A percentile compares a stretch with the other conserved stretches of the same genome.
Conservation (phyloP, 345 rosid genomes). For the Gossypium raimondii region DNA sequence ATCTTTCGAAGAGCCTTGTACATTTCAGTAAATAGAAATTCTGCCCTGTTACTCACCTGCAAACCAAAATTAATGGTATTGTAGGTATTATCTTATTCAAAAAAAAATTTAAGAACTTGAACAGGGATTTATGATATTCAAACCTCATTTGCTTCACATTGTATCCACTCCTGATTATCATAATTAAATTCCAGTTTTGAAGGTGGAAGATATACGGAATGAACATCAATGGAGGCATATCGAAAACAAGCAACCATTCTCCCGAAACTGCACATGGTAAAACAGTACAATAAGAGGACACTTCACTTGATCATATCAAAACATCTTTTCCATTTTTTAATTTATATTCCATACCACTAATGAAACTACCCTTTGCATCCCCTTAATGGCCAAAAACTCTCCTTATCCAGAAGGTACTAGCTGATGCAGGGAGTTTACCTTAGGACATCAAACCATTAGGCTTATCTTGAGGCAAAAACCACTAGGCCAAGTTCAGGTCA, state of each 20-base stretch:
- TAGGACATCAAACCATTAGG: neutral
- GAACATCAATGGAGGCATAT: slow-evolving; percentile 82
- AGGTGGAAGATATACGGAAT: slow-evolving; percentile 79
- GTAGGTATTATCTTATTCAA: slow-evolving; percentile 14
- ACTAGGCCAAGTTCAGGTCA: neutral
- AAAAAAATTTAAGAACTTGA: slow-evolving; percentile 6
- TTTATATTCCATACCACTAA: neutral
- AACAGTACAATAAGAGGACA: slow-evolving; percentile 22
- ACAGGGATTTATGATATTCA: slow-evolving; percentile 9
- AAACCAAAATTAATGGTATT: slow-evolving; percentile 18
- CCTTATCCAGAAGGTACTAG: neutral
- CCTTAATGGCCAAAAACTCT: neutral
- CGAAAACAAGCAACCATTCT: slow-evolving; percentile 95
- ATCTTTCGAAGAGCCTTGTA: slow-evolving; percentile 52
- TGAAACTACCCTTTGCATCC: neutral
- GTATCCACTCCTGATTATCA: slow-evolving; percentile 78
- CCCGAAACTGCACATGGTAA: slow-evolving; percentile 60
- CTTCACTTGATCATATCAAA: neutral
- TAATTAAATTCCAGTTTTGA: slow-evolving; percentile 71
- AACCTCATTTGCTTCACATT: slow-evolving; percentile 81
- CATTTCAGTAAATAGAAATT: slow-evolving; percentile 61
- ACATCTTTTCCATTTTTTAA: neutral
- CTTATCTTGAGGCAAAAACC: neutral
- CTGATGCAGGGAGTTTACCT: neutral
- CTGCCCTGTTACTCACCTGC: slow-evolving; percentile 57